Evolutionary conservation across 2,329 filamentous ascomycete genomes (phyloP).

Genomic region (Colletotrichum siamense): DNA sequence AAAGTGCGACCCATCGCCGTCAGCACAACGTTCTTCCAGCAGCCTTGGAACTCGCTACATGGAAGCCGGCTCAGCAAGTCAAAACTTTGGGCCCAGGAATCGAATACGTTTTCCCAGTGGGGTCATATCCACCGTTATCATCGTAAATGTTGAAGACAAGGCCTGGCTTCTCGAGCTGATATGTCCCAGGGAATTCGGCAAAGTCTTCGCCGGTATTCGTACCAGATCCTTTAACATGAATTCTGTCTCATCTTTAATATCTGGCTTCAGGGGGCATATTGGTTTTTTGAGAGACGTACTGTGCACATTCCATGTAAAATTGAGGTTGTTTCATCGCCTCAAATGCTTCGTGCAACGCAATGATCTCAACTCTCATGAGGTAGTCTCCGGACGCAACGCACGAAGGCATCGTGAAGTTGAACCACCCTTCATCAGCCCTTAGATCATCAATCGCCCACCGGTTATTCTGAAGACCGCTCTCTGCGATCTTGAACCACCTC

Average conservation of each 20-base stretch:
- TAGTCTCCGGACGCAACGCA: slow-evolving; percentile 45
- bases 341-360: slow-evolving; percentile 42
- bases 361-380: slow-evolving; percentile 45
- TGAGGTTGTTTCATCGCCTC: slow-evolving; percentile 18
- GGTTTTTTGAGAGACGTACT: slow-evolving; percentile 23
- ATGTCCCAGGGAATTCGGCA: slow-evolving; percentile 40
- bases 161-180: slow-evolving; percentile 36
- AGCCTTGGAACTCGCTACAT: not conserved
- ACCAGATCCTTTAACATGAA: slow-evolving; percentile 37
- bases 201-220: slow-evolving; percentile 28
- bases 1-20: not conserved
- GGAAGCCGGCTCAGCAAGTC: not conserved
- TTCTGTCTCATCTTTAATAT: slow-evolving; percentile 30
- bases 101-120: slow-evolving; percentile 32
- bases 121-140: slow-evolving; percentile 11
- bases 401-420: slow-evolving; percentile 40
- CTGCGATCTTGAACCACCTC: slow-evolving; percentile 58
- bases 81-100: slow-evolving; percentile 35
- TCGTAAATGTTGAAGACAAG: slow-evolving; percentile 38
- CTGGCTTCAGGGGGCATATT: not conserved
- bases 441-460: slow-evolving; percentile 32
- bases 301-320: slow-evolving; percentile 29
- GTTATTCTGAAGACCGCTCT: slow-evolving; percentile 37
- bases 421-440: slow-evolving; percentile 29
- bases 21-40: accelerated